Percentiles rank a stretch among this genome's conserved stretches.
Evolutionary conservation across 352 stramenopile species (phyloP).

Genomic region (Pythium biforme): DNA sequence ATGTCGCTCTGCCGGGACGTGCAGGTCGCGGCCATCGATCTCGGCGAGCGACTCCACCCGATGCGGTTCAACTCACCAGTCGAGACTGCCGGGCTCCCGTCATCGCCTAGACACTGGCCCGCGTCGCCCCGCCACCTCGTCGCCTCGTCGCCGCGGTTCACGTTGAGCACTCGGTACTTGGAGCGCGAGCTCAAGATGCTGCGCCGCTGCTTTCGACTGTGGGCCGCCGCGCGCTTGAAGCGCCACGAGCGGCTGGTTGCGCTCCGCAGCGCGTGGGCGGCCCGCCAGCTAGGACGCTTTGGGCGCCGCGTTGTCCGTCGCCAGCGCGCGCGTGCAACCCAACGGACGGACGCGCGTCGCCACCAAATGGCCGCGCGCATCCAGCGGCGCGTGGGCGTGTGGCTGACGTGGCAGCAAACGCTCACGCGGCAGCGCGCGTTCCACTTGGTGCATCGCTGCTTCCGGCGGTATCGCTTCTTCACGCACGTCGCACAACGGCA

Average conservation of each 20-base stretch:
- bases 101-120: neutral
- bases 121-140: neutral
- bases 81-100: neutral
- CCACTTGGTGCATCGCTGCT: slow-evolving; percentile 37
- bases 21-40: slow-evolving; percentile 44
- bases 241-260: slow-evolving; percentile 10
- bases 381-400: slow-evolving; percentile 18
- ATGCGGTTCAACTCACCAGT: too few relatives aligned
- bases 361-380: neutral
- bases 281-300: slow-evolving; percentile 15
- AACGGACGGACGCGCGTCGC: neutral
- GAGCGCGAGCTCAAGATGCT: slow-evolving; percentile 71
- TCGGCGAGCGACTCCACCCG: slow-evolving; percentile 23
- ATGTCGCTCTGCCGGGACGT: slow-evolving; percentile 53
- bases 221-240: slow-evolving; percentile 29
- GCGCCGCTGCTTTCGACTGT: slow-evolving; percentile 48
- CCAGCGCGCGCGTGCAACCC: neutral
- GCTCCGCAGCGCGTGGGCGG: slow-evolving; percentile 5
- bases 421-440: slow-evolving; percentile 29
- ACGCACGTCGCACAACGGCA: slow-evolving; percentile 26
- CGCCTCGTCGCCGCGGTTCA: neutral
- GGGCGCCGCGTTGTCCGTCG: neutral
- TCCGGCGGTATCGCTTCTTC: slow-evolving; percentile 49
- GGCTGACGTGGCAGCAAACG: neutral
- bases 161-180: slow-evolving; percentile 35